Base-by-base conservation (phyloP, 495 filamentous ascomycete genomes). In the Tuber calosporum region DNA sequence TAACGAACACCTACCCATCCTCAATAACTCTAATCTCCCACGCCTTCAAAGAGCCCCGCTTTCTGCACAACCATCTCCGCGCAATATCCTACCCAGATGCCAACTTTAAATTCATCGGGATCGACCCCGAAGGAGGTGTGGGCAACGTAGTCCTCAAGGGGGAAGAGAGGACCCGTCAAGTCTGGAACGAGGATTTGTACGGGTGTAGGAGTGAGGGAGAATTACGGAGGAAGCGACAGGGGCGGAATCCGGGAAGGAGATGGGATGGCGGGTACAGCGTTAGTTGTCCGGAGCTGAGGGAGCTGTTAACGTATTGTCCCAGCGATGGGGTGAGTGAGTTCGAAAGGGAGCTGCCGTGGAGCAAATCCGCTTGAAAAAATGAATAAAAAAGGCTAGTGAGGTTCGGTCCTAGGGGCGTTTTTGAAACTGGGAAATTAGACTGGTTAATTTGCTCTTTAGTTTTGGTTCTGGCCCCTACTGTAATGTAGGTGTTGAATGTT, bases 21-120 rank as follows among this genome's bases (percentile, higher is more conserved):
- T 81, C 79, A 36, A 81, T 95, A 3, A 92, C 88, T 19, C 85
- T 96, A 20, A 85, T 96, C 67, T 90, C 88, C 68, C 91, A 94
- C 77, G 88, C 83, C 26, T 96, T 95, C 83, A 96, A 96, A 78
- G 83, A 86, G 45, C 76, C 79, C 1, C 85, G 92, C 37, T 90
- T 94, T 53, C 82, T 90, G 73, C 85, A 90, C 36, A 84, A 86
- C 22, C 92, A 96, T 82, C 88, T 90, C 68, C 85, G 82, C 17
- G 89, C 91, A 22, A 83, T 93, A n/a, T 86, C 85, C 69, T 92
- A 82, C 74, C 84, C 86, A 0, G 67, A 81, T 20, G 75, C 84
- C 1, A 77, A 79, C 2, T 84, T 89, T 7, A 68, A 45, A 0
- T 90, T 89, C 70, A 77, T 92, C 17, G 92, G 91, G 0, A 88